Base-by-base conservation (phyloP, 805 yeast species). In the Millerozyma acaciae region DNA sequence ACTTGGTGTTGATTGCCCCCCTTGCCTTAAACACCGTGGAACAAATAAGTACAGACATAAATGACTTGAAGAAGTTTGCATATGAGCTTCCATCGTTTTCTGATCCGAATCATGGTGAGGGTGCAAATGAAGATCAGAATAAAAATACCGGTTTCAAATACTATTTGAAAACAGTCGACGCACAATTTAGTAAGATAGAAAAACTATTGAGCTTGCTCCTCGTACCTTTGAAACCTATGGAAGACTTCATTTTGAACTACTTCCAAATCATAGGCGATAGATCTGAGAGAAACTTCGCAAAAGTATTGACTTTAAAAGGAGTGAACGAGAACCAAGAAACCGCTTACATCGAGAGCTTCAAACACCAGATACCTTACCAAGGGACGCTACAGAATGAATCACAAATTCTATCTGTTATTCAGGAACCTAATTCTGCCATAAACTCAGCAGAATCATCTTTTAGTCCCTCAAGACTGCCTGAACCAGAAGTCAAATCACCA, bases 11-110 rank as follows among this genome's bases (percentile, higher is more conserved):
- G 33, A 62, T 84, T 21, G 79, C 76, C 34, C 95, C 96, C 0
- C 66, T 78, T 2, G 84, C 80, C 24, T 65, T 78, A 8, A 57
- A 67, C n/a, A 72, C 70, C 48, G 83, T 90, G 3, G 96, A 89
- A 53, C 97, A 90, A 53, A 66, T 90, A 49, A 61, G 81, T 24
- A 61, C 84, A 15, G 98, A 90, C 58, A 50, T 84, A 2, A 78
- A 80, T 24, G 67, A 73, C 6, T 54, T 90, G 47, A 84, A 82
- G 48, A 65, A 68, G 17, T 63, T 73, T 17, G 67, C 85, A 24
- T 32, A 65, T 2, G 54, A 50, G 13, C 61, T 77, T 9, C 77
- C 79, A 3, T 32, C 48, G 8, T 61, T 47, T 35, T 44, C 62
- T 4, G 70, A 70, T 37, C 63, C 72, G 15, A 67, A 50, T 39